These are phyloP conservation scores for Xylaria hypoxylon DNA, from an alignment of 2,329 filamentous ascomycete genomes.

Conservation along the genomic window DNA sequence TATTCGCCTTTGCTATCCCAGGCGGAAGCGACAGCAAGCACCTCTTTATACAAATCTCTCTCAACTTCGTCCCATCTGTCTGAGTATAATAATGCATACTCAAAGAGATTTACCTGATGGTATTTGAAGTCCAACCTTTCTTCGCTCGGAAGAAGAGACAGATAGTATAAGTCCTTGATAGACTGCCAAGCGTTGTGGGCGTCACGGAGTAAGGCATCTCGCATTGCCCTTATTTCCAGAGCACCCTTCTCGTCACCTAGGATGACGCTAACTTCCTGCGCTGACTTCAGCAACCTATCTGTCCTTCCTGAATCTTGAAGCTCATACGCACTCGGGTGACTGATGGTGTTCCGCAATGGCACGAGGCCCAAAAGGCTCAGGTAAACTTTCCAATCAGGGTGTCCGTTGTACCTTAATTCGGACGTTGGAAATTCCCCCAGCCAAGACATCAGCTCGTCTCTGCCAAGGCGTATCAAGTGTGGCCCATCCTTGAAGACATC, in stretches of 20 bases:
- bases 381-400: not conserved
- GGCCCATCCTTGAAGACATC: not conserved
- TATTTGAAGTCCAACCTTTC: not conserved
- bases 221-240: not conserved
- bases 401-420: not conserved
- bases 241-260: slow-evolving; percentile 6
- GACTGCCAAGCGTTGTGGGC: not conserved
- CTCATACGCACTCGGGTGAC: not conserved
- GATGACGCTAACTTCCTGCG: not conserved
- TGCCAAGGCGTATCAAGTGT: slow-evolving; percentile 8
- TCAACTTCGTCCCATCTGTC: not conserved
- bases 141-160: not conserved
- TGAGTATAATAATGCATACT: no score
- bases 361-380: not conserved
- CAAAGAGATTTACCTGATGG: not conserved
- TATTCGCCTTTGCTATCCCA: not conserved
- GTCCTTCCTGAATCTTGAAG: not conserved
- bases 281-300: not conserved
- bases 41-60: not conserved
- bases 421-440: not conserved
- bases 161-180: not conserved
- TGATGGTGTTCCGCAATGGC: not conserved
- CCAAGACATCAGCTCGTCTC: slow-evolving; percentile 13
- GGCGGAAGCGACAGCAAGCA: not conserved
- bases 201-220: not conserved